Base-by-base conservation (phyloP, 2,329 filamentous ascomycete species). In the Fusarium verrucosum region DNA sequence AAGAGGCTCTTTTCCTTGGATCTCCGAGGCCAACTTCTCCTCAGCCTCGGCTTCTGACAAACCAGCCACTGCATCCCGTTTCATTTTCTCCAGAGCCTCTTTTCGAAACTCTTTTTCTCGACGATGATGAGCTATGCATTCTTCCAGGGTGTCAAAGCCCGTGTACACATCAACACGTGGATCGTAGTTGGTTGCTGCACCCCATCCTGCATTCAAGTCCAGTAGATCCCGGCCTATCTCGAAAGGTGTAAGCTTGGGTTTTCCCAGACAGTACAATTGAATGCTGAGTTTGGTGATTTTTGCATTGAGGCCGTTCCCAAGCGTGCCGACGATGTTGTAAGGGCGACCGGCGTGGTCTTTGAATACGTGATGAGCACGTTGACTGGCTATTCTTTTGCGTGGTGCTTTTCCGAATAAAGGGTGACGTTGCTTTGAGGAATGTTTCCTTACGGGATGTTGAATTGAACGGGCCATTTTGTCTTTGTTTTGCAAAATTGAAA, bases 341-440 rank as follows among this genome's bases (percentile, higher is more conserved):
- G 19, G 35, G 10, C 38, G 40, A 9, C 47, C 47, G 5, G 32
- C 13, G 10, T 67, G 51, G n/a, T 65, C 58, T 14, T 37, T 91
- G 86, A 51, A 58, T 13, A 20, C n/a, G 19, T 20, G 22, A 5
- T 40, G 28, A 1, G 2, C 23, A 10, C 9, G 2, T 2, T 51
- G 20, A n/a, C 1, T 19, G 14, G 19, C 8, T 5, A 17, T 16
- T 10, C 19, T n/a, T 26, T 35, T 50, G 8, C 20, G n/a, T 10
- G 32, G 19, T 26, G 11, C 10, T 35, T 8, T 3, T 3, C 33
- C 35, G 2, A 25, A 38, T 1, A 40, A 45, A 40, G 44, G 41
- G 7, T 7, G 5, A 7, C 32, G 44, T 4, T 28, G 19, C 11
- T 23, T 10, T 13, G 5, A 2, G 8, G 20, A n/a, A n/a, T n/a